Evolutionary conservation across 768 basidiomycete genomes (phyloP).

Genomic region (Coprinopsis marcescibilis): DNA sequence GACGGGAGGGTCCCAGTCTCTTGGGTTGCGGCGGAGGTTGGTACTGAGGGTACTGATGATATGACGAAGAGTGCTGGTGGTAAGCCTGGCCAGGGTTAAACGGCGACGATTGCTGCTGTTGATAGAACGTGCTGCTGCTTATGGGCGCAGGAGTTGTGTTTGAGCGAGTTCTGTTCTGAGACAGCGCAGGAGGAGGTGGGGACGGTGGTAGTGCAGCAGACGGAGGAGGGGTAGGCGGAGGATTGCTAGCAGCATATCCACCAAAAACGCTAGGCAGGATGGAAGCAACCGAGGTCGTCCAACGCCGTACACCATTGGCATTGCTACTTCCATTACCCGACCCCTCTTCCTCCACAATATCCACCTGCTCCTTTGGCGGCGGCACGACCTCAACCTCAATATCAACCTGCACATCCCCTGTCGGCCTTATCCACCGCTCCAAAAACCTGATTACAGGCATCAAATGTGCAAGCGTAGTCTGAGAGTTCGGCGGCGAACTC

Average conservation of each 20-base stretch:
- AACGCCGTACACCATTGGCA: conserved; percentile 7
- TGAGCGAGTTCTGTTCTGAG: conserved; percentile 7
- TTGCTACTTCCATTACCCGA: neutral
- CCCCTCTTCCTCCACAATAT: no score
- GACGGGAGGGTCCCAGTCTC: conserved; percentile 37
- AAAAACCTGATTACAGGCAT: conserved; percentile 63
- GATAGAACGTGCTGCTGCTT: conserved; percentile 36
- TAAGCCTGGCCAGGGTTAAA: conserved; percentile 15
- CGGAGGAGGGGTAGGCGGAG: conserved; percentile 4
- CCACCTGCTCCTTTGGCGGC: neutral
- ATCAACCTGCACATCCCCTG: conserved; percentile 12
- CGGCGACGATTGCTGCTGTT: conserved; percentile 34
- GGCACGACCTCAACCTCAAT: conserved; percentile 3
- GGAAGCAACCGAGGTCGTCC: conserved; percentile 10
- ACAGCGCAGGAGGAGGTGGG: conserved; percentile 8
- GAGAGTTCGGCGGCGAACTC: conserved; percentile 52
- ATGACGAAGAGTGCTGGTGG: conserved; percentile 19
- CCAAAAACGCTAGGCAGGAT: conserved; percentile 9
- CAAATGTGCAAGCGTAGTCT: conserved; percentile 49
- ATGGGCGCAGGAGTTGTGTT: conserved; percentile 6
- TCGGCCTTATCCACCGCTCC: conserved; percentile 56
- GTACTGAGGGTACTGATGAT: conserved; percentile 20
- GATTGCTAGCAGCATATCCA: neutral
- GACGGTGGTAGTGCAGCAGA: conserved; percentile 1
- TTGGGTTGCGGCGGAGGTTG: conserved; percentile 28